phyloP scores from a whole-genome alignment of 2,329 filamentous ascomycete species.

The Sporothrix variecibatus region DNA sequence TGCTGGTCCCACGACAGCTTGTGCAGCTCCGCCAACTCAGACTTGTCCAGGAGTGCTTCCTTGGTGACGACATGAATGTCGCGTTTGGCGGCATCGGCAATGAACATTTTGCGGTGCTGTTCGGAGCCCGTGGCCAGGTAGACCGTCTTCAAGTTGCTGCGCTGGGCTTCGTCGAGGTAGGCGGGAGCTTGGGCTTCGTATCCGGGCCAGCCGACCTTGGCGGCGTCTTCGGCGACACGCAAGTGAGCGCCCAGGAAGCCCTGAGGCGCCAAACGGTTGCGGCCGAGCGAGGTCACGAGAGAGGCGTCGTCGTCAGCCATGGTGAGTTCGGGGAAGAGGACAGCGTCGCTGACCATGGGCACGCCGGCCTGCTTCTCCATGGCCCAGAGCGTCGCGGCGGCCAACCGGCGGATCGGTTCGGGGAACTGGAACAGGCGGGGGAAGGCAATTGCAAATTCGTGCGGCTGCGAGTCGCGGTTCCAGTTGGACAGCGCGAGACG shows the following conservation, averaged over 20 bases:
- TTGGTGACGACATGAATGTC: constrained; percentile 33
- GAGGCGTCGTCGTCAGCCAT: background rate
- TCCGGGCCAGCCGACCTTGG: constrained; percentile 39
- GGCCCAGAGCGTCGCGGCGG: constrained; percentile 22
- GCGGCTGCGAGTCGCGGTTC: constrained; percentile 17
- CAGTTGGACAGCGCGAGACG: constrained; percentile 24
- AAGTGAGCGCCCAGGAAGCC: constrained; percentile 45
- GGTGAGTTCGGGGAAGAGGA: constrained; percentile 24
- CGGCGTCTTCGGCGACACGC: constrained; percentile 41
- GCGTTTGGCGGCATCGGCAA: background rate
- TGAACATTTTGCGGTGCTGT: background rate
- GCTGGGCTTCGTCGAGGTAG: constrained; percentile 39
- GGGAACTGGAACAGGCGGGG: constrained; percentile 31
- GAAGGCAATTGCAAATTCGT: constrained; percentile 31
- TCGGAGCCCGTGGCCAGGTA: constrained; percentile 14
- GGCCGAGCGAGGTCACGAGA: constrained; percentile 10
- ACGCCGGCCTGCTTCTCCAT: constrained; percentile 19
- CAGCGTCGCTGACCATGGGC: constrained; percentile 21
- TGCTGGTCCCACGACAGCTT: constrained; percentile 38
- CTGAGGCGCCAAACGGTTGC: constrained; percentile 3
- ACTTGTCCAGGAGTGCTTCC: constrained; percentile 38
- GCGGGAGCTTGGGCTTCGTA: constrained; percentile 42
- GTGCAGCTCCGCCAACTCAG: constrained; percentile 36
- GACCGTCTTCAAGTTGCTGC: background rate
- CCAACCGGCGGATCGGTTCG: constrained; percentile 7